These are phyloP conservation scores for Apiospora arundinis DNA, from an alignment of 2,329 filamentous ascomycete species.

Conservation along the genomic window DNA sequence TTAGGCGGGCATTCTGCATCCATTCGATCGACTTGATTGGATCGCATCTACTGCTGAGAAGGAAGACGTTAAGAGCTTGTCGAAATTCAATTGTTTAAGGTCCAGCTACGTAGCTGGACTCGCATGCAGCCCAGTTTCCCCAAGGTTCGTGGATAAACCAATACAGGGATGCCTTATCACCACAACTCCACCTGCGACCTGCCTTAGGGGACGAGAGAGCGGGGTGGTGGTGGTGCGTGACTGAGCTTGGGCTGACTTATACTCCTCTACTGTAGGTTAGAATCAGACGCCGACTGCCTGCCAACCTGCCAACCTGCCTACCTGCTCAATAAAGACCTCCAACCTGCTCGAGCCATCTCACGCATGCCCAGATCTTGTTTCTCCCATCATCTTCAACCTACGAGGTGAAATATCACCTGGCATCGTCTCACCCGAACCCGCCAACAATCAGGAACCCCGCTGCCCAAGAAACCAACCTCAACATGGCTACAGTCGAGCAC, in stretches of 20 bases:
- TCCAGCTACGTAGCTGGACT: background rate
- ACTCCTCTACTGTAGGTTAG: too few relatives aligned
- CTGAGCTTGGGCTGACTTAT: conserved; percentile 14
- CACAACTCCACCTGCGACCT: background rate
- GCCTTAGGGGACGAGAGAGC: background rate
- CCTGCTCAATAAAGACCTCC: background rate
- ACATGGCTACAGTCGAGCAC: conserved; percentile 85
- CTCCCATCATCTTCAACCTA: background rate
- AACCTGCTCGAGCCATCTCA: background rate
- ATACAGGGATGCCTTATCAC: conserved; percentile 11
- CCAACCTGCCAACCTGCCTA: background rate
- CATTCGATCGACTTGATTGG: background rate
- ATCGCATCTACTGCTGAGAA: conserved; percentile 1
- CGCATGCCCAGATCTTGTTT: background rate
- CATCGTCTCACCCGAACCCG: background rate
- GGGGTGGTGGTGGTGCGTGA: conserved; percentile 2
- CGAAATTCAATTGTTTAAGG: background rate
- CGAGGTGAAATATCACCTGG: background rate
- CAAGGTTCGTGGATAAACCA: conserved; percentile 5
- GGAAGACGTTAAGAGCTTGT: background rate
- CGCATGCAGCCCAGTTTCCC: background rate
- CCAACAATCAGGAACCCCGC: background rate
- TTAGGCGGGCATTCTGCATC: background rate
- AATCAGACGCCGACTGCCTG: conserved; percentile 3
- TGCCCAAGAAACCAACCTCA: background rate